phyloP scores from a whole-genome alignment of 176 grass and related monocot species.

The Triticum aestivum region IWGSC_CS_RefSeq_v2.1 NC_057795.1:400086033-400086532 shows the following conservation, averaged over 20 bases:
- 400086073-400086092: slow-evolving; percentile 5
- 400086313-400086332: not conserved
- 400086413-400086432: too few relatives aligned
- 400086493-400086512: not conserved
- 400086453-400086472: not conserved
- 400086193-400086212: not conserved
- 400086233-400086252: not conserved
- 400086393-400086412: not conserved
- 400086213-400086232: not conserved
- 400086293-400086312: not conserved
- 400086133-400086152: not conserved
- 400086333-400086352: not conserved
- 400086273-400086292: not conserved
- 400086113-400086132: not conserved
- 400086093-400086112: not conserved
- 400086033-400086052: not conserved
- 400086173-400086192: not conserved
- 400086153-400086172: not conserved
- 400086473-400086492: not conserved
- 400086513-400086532: not conserved
- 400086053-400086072: not conserved
- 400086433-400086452: not conserved
- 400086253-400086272: not conserved
- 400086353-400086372: not conserved
- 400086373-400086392: not conserved